Evolutionary conservation across 805 yeast species (phyloP).

Genomic region (Nakazawaea populi): DNA sequence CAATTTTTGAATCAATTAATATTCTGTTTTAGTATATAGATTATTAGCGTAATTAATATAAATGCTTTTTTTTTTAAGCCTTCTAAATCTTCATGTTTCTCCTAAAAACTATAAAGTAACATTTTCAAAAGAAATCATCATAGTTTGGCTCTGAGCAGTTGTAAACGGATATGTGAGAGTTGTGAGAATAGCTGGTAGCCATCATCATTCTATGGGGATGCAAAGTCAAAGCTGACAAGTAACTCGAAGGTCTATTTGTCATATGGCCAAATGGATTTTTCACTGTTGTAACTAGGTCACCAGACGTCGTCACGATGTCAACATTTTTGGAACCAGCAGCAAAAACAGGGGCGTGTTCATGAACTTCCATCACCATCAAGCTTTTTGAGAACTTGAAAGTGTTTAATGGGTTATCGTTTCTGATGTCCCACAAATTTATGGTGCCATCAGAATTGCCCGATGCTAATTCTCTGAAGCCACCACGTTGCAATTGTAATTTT

Average conservation of each 20-base stretch:
- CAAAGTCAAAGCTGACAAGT: constrained; percentile 62
- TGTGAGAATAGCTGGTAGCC: constrained; percentile 81
- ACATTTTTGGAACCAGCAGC: constrained; percentile 81
- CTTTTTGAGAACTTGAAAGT: constrained; percentile 50
- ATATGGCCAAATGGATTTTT: constrained; percentile 43
- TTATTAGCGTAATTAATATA: too few relatives aligned
- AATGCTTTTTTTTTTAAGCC: too few relatives aligned
- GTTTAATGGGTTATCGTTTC: constrained; percentile 65
- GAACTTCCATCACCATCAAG: constrained; percentile 71
- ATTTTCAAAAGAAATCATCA: neutral
- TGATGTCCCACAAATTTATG: constrained; percentile 87
- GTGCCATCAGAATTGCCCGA: constrained; percentile 80
- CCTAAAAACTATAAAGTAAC: neutral
- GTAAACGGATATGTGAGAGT: constrained; percentile 61
- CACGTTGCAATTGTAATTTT: constrained; percentile 92
- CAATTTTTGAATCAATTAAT: neutral
- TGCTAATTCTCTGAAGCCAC: constrained; percentile 86
- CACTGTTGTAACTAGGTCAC: constrained; percentile 62
- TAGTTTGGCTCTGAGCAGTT: constrained; percentile 33
- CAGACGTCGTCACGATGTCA: constrained; percentile 81
- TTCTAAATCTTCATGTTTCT: too few relatives aligned
- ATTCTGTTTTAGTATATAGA: too few relatives aligned
- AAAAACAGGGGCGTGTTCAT: constrained; percentile 94
- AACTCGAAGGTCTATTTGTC: constrained; percentile 40
- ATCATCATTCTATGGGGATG: constrained; percentile 95